Percentiles rank a stretch among this genome's conserved stretches.
These are phyloP conservation scores for Parathielavia hyrcaniae DNA, from an alignment of 495 filamentous ascomycete genomes.

Conservation along the genomic window DNA sequence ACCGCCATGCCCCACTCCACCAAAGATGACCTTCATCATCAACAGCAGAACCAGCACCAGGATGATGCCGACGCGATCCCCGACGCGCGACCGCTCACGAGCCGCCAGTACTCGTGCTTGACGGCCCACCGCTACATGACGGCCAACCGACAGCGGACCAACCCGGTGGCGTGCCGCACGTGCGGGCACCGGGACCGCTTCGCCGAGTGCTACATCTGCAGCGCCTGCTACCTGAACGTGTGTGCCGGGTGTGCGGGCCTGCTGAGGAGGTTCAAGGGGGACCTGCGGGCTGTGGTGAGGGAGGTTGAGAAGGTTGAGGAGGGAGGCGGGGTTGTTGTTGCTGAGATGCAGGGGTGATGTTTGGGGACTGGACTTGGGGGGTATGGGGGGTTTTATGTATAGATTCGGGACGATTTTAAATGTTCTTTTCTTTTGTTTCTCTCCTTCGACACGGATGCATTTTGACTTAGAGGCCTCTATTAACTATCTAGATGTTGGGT, in stretches of 20 bases:
- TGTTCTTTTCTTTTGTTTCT: not conserved
- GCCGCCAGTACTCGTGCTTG: slow-evolving; percentile 24
- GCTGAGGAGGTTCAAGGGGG: slow-evolving; percentile 18
- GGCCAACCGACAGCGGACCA: slow-evolving; percentile 23
- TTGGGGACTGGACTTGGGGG: no score
- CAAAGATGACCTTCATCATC: no score
- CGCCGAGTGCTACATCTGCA: slow-evolving; percentile 28
- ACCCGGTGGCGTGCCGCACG: slow-evolving; percentile 28
- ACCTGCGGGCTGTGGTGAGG: slow-evolving; percentile 19
- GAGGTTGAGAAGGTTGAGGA: slow-evolving; percentile 15
- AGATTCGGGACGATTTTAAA: not conserved
- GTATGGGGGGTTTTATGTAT: not conserved
- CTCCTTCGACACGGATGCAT: not conserved
- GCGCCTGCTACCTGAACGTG: slow-evolving; percentile 27
- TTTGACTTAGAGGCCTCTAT: not conserved
- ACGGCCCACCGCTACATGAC: slow-evolving; percentile 31
- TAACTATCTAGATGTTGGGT: not conserved
- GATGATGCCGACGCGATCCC: slow-evolving; percentile 15
- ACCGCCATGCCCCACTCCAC: no score
- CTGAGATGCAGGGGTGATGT: not conserved
- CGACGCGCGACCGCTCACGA: slow-evolving; percentile 25
- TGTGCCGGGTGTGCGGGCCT: slow-evolving; percentile 19
- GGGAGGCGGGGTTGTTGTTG: not conserved
- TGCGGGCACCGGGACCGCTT: slow-evolving; percentile 29
- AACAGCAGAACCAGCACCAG: no score